Conservation (phyloP, 805 yeast species). For the Debaryomyces castellii region DNA sequence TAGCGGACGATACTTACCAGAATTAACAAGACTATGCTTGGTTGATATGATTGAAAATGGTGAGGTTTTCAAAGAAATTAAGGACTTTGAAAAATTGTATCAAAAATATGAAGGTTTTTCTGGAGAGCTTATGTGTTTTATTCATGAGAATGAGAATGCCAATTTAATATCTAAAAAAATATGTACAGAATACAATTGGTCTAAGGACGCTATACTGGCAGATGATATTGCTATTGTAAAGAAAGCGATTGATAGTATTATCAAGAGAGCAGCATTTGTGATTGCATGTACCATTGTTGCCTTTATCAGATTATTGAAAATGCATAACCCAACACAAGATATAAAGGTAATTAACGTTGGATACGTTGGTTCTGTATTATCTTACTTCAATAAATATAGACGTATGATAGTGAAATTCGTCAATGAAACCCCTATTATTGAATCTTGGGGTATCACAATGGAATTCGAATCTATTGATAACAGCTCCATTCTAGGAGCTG, state of each 20-base stretch:
- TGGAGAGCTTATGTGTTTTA: slow-evolving; percentile 42
- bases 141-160: slow-evolving; percentile 29
- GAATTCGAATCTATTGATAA: slow-evolving; percentile 41
- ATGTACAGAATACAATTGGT: slow-evolving; percentile 21
- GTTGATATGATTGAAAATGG: slow-evolving; percentile 28
- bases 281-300: slow-evolving; percentile 44
- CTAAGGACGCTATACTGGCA: slow-evolving; percentile 12
- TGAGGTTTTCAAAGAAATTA: slow-evolving; percentile 25
- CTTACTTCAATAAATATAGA: slow-evolving; percentile 42
- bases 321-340: slow-evolving; percentile 19
- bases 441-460: slow-evolving; percentile 28
- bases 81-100: slow-evolving; percentile 7
- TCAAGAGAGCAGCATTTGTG: slow-evolving; percentile 45
- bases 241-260: slow-evolving; percentile 33
- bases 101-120: slow-evolving; percentile 31
- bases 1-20: slow-evolving; percentile 58
- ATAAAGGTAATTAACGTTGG: slow-evolving; percentile 35
- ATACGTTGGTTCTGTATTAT: slow-evolving; percentile 52
- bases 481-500: slow-evolving; percentile 54
- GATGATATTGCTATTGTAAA: slow-evolving; percentile 29
- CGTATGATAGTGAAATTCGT: slow-evolving; percentile 20
- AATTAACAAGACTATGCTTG: slow-evolving; percentile 45
- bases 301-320: slow-evolving; percentile 25
- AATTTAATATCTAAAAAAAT: slow-evolving; percentile 18
- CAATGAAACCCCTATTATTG: slow-evolving; percentile 22